Conservation (phyloP, 2,329 filamentous ascomycete species). For the Neofusicoccum parvum region DNA sequence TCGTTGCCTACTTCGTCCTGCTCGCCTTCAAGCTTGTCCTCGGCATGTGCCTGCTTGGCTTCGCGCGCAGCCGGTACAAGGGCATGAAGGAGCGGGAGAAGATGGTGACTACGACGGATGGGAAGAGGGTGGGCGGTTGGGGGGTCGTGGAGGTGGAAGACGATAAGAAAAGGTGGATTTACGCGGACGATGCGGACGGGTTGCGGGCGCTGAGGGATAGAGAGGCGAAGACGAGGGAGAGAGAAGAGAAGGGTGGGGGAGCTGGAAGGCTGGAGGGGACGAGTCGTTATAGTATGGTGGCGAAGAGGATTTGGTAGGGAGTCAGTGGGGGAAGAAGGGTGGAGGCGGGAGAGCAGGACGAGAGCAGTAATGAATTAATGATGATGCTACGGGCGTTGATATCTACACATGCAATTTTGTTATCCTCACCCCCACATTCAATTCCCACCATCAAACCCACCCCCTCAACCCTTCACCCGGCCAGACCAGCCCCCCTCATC, state of each 20-base stretch:
- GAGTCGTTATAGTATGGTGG: constrained; percentile 89
- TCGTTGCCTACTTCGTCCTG: constrained; percentile 56
- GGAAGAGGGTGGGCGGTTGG: constrained; percentile 77
- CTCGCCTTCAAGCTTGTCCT: constrained; percentile 68
- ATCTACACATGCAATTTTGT: too few species aligned
- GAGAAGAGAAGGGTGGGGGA: constrained; percentile 44
- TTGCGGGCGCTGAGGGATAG: constrained; percentile 61
- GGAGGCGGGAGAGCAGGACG: too few species aligned
- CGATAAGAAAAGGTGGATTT: constrained; percentile 82
- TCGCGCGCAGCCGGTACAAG: constrained; percentile 76
- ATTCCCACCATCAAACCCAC: too few species aligned
- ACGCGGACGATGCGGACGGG: constrained; percentile 78
- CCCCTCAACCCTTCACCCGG: too few species aligned
- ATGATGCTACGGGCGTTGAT: too few species aligned
- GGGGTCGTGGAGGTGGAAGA: constrained; percentile 87
- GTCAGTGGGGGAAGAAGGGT: not conserved
- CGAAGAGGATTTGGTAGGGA: constrained; percentile 88
- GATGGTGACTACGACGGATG: constrained; percentile 59
- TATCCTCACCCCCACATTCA: too few species aligned
- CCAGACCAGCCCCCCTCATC: too few species aligned
- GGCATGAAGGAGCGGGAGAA: constrained; percentile 74
- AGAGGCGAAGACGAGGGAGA: constrained; percentile 64
- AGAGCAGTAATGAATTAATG: too few species aligned
- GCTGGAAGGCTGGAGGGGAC: constrained; percentile 66
- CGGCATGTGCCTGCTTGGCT: constrained; percentile 83